phyloP scores from a whole-genome alignment of 225 moss, liverwort and hornwort species.

The Neckera pumila region DNA sequence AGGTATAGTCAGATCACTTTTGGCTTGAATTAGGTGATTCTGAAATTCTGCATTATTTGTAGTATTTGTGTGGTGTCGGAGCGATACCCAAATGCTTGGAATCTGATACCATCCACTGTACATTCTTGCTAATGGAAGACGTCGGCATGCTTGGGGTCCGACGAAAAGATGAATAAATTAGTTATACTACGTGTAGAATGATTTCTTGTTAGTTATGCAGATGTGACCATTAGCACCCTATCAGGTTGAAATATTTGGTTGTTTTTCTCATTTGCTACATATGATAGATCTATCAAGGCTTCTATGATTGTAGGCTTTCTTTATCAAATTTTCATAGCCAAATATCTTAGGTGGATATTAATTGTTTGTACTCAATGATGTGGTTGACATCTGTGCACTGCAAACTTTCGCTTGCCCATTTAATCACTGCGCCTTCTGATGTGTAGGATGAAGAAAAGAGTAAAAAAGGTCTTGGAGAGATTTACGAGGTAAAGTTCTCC shows the following conservation, averaged over 20 bases:
- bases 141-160: background rate
- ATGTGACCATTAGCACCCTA: background rate
- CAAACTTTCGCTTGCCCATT: background rate
- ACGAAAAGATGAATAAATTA: background rate
- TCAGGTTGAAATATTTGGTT: background rate
- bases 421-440: background rate
- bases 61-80: background rate
- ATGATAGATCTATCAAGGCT: background rate
- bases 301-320: background rate
- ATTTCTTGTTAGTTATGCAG: background rate
- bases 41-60: background rate
- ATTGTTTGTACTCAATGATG: background rate
- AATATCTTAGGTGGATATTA: background rate
- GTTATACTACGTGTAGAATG: background rate
- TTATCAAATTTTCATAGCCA: background rate
- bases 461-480: constrained; percentile 84
- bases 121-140: background rate
- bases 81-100: background rate
- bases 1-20: background rate
- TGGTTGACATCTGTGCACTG: background rate
- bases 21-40: background rate
- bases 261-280: background rate
- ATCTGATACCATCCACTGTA: background rate
- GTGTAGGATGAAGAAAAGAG: constrained; percentile 93
- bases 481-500: constrained; percentile 62